Conservation (phyloP, 352 stramenopile genomes). For the Globisporangium paroecandrum region DNA sequence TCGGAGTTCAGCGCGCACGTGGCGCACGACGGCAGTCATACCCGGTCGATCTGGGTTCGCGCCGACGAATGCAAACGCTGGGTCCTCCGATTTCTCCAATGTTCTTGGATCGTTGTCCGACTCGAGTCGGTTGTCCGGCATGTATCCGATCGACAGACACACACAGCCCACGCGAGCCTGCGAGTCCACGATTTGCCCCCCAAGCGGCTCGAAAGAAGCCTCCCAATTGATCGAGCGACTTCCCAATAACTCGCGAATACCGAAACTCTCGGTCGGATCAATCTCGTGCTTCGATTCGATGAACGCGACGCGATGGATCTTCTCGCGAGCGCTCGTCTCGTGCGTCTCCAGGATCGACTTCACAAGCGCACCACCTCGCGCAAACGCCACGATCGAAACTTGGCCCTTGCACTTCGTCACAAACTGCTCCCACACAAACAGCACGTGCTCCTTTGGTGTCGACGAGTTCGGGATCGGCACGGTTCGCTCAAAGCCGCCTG, state of each 20-base stretch:
- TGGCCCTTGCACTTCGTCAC: constrained; percentile 79
- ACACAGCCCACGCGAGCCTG: constrained; percentile 84
- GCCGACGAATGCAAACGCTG: constrained; percentile 78
- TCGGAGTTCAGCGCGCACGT: constrained; percentile 62
- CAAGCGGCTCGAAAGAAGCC: constrained; percentile 76
- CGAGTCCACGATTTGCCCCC: constrained; percentile 82
- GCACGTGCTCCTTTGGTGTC: constrained; percentile 79
- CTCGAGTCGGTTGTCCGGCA: constrained; percentile 46
- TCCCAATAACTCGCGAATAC: constrained; percentile 77
- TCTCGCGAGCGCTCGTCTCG: constrained; percentile 67
- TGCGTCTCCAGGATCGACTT: constrained; percentile 84
- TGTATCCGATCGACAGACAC: constrained; percentile 81
- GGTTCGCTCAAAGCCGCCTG: constrained; percentile 79
- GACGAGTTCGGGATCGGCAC: constrained; percentile 84
- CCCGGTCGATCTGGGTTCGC: constrained; percentile 72
- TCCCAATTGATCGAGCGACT: constrained; percentile 89
- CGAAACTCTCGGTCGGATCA: constrained; percentile 68
- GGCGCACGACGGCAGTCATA: constrained; percentile 85
- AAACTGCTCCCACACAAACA: constrained; percentile 88
- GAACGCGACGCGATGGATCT: constrained; percentile 79
- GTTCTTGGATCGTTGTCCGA: constrained; percentile 66
- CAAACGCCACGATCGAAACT: constrained; percentile 83
- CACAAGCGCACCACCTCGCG: constrained; percentile 71
- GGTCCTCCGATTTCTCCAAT: constrained; percentile 77
- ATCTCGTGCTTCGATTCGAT: constrained; percentile 90